Evolutionary conservation across 2,329 filamentous ascomycete genomes (phyloP).

Genomic region (Orbilia blumenaviensis): DNA sequence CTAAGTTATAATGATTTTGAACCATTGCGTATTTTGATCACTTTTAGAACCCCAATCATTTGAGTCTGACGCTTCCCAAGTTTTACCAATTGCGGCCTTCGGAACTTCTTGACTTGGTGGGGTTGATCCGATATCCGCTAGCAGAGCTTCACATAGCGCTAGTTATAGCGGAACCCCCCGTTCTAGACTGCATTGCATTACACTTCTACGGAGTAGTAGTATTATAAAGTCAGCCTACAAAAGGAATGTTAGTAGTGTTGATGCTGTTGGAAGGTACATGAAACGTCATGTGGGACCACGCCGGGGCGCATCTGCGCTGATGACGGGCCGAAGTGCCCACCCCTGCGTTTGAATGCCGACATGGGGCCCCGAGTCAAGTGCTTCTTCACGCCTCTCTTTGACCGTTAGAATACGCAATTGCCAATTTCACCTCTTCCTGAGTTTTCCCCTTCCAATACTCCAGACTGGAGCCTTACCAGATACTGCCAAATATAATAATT

Average conservation of each 20-base stretch:
- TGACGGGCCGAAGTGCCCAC: conserved; percentile 52
- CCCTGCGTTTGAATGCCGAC: conserved; percentile 49
- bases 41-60: too few relatives aligned
- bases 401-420: conserved; percentile 2
- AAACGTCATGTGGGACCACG: conserved; percentile 48
- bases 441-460: not conserved
- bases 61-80: too few relatives aligned
- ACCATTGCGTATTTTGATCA: too few relatives aligned
- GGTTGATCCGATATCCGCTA: too few relatives aligned
- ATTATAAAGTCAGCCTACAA: not conserved
- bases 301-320: conserved; percentile 49
- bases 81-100: too few relatives aligned
- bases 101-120: too few relatives aligned
- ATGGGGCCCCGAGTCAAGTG: conserved; percentile 23
- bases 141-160: too few relatives aligned
- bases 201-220: too few relatives aligned
- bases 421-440: not conserved
- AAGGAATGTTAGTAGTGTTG: conserved; percentile 30
- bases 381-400: not conserved
- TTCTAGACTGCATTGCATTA: too few relatives aligned
- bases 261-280: conserved; percentile 21
- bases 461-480: conserved; percentile 3
- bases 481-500: conserved; percentile 8
- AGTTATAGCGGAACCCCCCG: not conserved
- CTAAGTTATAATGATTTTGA: too few relatives aligned